Percentiles rank a stretch among this genome's conserved stretches.
Evolutionary conservation across 805 yeast species (phyloP).

Genomic region (Spencermartinsiella europaea): DNA sequence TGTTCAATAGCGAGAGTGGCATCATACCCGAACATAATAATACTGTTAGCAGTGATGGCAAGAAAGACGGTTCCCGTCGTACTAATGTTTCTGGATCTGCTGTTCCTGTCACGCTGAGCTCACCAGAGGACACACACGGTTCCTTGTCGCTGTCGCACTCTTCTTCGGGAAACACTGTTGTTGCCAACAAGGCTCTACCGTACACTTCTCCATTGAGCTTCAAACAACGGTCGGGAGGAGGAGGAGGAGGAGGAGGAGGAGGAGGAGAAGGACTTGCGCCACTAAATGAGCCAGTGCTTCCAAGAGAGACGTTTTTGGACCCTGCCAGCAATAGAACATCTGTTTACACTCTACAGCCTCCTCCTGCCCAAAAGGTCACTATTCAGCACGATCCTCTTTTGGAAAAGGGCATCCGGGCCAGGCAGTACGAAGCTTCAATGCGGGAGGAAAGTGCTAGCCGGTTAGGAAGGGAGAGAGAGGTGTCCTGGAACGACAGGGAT

Average conservation of each 20-base stretch:
- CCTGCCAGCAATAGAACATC: conserved; percentile 1
- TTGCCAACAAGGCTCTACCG: background rate
- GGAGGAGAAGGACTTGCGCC: background rate
- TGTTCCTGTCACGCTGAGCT: background rate
- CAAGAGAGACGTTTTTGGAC: background rate
- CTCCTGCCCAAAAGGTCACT: background rate
- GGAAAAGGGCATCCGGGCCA: background rate
- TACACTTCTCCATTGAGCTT: background rate
- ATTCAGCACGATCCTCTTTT: background rate
- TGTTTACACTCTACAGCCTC: background rate
- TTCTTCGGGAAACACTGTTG: conserved; percentile 12
- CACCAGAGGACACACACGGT: background rate
- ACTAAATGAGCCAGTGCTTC: background rate
- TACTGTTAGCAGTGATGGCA: no score
- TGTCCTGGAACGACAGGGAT: background rate
- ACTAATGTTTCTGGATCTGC: background rate
- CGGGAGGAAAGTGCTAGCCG: background rate
- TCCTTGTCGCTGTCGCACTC: conserved; percentile 7
- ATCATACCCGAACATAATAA: background rate
- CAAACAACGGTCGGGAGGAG: background rate
- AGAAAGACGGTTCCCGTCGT: no score
- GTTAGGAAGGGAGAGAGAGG: background rate
- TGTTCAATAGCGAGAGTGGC: background rate
- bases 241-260: background rate
- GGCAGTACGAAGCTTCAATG: background rate